Evolutionary conservation across 495 filamentous ascomycete genomes (phyloP).

Genomic region (Trichodelitschia bisporula): DNA sequence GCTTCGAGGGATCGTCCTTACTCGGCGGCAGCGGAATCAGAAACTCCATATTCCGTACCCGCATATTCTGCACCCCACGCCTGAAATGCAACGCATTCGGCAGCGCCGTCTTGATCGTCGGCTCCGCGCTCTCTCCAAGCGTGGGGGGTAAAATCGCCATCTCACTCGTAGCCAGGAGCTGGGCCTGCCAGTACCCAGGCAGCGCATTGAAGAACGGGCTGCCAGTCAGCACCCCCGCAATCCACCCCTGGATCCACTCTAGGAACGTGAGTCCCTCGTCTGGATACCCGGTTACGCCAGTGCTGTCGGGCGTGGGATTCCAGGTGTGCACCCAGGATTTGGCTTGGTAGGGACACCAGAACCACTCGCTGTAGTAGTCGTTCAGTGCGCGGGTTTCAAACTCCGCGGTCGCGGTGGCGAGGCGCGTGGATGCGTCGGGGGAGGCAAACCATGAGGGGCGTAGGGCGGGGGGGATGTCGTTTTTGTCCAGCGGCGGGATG

Average conservation of each 20-base stretch:
- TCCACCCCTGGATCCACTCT: conserved; percentile 23
- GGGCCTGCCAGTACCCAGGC: conserved; percentile 22
- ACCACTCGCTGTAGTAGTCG: conserved; percentile 27
- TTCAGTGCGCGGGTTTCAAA: conserved; percentile 21
- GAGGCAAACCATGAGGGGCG: conserved; percentile 9
- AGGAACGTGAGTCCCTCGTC: conserved; percentile 16
- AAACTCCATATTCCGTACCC: conserved; percentile 25
- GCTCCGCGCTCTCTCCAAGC: conserved; percentile 10
- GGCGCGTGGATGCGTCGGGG: conserved; percentile 14
- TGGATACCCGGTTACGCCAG: conserved; percentile 19
- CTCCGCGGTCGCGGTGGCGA: conserved; percentile 24
- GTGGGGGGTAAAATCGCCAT: conserved; percentile 21
- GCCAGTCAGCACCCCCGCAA: conserved; percentile 18
- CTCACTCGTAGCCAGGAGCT: conserved; percentile 17
- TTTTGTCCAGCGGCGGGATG: conserved; percentile 19
- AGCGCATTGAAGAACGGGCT: conserved; percentile 17
- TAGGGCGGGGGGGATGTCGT: conserved; percentile 20
- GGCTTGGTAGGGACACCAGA: conserved; percentile 27
- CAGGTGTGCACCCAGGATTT: conserved; percentile 25
- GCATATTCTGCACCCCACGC: conserved; percentile 26
- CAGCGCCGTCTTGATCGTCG: conserved; percentile 19
- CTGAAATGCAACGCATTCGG: conserved; percentile 28
- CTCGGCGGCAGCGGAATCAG: conserved; percentile 23
- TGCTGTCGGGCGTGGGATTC: conserved; percentile 17
- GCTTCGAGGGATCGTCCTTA: conserved; percentile 13